Evolutionary conservation across 192 early-diverging fungal species (phyloP).

Genomic region (Funneliformis geosporum): DNA sequence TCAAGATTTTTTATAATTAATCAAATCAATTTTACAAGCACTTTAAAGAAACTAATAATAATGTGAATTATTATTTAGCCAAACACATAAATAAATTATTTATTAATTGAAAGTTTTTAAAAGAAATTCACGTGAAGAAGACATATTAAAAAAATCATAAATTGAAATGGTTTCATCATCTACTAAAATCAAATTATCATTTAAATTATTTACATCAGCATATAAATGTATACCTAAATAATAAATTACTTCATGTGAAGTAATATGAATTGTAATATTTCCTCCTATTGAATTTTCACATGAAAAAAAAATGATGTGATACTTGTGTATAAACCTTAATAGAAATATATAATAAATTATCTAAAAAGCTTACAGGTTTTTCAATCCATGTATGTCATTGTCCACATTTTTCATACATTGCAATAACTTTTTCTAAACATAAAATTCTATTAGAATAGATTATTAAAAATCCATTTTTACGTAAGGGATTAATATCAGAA

Average conservation of each 20-base stretch:
- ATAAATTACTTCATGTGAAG: neutral
- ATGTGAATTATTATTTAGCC: neutral
- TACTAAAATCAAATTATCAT: slow-evolving; percentile 1
- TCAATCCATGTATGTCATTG: neutral
- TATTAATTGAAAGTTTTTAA: neutral
- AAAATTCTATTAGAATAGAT: slow-evolving; percentile 14
- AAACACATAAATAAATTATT: neutral
- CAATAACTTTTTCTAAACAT: slow-evolving; percentile 8
- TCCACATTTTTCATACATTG: slow-evolving; percentile 8
- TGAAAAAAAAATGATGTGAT: neutral
- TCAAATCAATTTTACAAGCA: neutral
- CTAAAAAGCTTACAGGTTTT: neutral
- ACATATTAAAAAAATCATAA: neutral
- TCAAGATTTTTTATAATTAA: neutral
- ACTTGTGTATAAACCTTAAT: neutral
- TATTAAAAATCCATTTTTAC: neutral
- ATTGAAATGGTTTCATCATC: neutral
- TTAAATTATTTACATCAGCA: neutral
- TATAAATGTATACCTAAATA: neutral
- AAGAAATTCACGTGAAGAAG: neutral
- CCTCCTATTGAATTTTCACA: neutral
- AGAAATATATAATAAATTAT: slow-evolving; percentile 2
- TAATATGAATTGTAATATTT: neutral
- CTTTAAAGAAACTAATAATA: neutral
- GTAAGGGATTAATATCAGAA: neutral